Percentiles rank a stretch among this genome's conserved stretches.
phyloP scores from a whole-genome alignment of 2,329 filamentous ascomycete species.

The Ascochyta clinopodiicola region DNA sequence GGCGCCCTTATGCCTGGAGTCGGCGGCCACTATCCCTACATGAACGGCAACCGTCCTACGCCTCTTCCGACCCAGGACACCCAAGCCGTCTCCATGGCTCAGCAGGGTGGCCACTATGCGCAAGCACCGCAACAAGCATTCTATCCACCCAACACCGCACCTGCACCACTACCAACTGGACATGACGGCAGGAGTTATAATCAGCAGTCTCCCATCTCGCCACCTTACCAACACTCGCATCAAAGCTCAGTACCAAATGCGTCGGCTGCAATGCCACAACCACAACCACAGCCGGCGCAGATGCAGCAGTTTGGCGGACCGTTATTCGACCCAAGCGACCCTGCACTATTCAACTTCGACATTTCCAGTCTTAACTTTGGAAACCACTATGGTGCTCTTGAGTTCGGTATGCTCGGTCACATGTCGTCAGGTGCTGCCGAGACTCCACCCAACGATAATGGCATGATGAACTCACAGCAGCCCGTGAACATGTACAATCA shows the following conservation, averaged over 20 bases:
- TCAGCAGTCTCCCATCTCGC: conserved; percentile 76
- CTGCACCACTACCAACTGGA: conserved; percentile 51
- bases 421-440: conserved; percentile 93
- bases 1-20: conserved; percentile 89
- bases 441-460: conserved; percentile 70
- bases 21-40: conserved; percentile 69
- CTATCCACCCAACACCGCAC: conserved; percentile 51
- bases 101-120: conserved; percentile 54
- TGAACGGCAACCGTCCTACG: conserved; percentile 56
- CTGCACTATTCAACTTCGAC: conserved; percentile 93
- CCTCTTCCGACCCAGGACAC: conserved; percentile 37
- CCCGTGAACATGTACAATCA: conserved; percentile 48
- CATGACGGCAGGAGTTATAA: conserved; percentile 61
- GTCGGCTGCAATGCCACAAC: conserved; percentile 53
- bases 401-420: conserved; percentile 95
- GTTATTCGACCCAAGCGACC: conserved; percentile 90
- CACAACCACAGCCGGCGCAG: conserved; percentile 48
- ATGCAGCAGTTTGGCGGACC: conserved; percentile 58
- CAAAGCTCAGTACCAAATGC: conserved; percentile 55
- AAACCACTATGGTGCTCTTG: conserved; percentile 92
- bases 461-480: conserved; percentile 43
- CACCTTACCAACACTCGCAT: conserved; percentile 69
- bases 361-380: conserved; percentile 93
- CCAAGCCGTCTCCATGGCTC: conserved; percentile 33
- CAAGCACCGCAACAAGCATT: conserved; percentile 45